A percentile compares a stretch with the other conserved stretches of the same genome.
Conservation (phyloP, 305 asterid genomes). For the Solanum hybrid region DNA sequence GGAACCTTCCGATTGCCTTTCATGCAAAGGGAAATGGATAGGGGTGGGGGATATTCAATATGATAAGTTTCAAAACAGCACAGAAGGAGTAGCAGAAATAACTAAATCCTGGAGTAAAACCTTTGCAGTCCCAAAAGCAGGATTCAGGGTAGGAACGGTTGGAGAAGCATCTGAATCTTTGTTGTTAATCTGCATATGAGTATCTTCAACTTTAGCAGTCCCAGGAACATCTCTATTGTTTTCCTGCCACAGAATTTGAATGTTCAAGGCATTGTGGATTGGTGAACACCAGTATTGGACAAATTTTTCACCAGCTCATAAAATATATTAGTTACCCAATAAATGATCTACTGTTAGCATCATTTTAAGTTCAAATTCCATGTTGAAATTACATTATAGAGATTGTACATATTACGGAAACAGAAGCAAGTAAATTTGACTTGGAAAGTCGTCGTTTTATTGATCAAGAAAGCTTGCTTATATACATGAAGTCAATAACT, state of each 20-base stretch:
- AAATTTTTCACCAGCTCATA: not conserved
- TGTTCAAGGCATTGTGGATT: conserved; percentile 8
- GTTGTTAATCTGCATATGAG: conserved; percentile 19
- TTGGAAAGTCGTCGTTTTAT: not conserved
- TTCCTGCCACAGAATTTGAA: conserved; percentile 39
- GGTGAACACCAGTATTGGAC: not conserved
- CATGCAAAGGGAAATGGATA: not conserved
- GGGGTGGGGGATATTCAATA: not conserved
- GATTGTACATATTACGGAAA: not conserved
- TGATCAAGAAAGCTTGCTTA: not conserved
- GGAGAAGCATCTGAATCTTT: conserved; percentile 18
- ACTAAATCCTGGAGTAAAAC: conserved; percentile 20
- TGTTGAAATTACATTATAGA: not conserved
- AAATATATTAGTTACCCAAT: not conserved
- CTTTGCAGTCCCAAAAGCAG: conserved; percentile 36
- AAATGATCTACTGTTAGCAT: not conserved
- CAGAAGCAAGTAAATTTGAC: not conserved
- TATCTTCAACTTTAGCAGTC: conserved; percentile 24
- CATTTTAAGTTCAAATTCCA: not conserved
- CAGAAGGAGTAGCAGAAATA: not conserved
- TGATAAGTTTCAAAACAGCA: not conserved
- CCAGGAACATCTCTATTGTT: conserved; percentile 28
- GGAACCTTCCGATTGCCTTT: not conserved
- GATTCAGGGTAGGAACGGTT: not conserved
- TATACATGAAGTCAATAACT: not conserved